Evolutionary conservation across 768 basidiomycete species (phyloP).

Genomic region (Hysterangium stoloniferum): DNA sequence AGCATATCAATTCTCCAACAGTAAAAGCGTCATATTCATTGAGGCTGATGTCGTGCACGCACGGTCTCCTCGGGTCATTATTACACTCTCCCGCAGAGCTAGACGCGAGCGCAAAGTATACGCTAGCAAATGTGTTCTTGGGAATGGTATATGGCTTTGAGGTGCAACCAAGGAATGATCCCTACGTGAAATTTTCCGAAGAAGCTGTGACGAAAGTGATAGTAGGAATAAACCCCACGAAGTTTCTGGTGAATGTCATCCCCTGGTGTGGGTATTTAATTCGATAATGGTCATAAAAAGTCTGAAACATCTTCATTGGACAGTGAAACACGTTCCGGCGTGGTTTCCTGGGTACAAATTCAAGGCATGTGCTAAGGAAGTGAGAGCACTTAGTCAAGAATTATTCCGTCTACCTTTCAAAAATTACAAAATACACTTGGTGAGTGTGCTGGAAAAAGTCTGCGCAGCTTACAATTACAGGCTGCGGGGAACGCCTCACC

Average conservation of each 20-base stretch:
- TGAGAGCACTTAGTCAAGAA: background rate
- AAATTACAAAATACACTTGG: background rate
- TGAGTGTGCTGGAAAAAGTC: background rate
- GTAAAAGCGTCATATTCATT: background rate
- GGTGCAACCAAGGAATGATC: conserved; percentile 25
- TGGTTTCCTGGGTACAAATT: conserved; percentile 19
- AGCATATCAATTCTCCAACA: background rate
- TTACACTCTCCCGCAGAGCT: too few species aligned
- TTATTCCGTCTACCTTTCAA: background rate
- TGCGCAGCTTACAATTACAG: background rate
- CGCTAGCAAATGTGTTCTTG: too few species aligned
- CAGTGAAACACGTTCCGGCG: conserved; percentile 15
- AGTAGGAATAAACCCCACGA: conserved; percentile 23
- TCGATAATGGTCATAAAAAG: background rate
- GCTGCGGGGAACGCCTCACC: conserved; percentile 2
- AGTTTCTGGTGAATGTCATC: conserved; percentile 22
- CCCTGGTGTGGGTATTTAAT: conserved; percentile 7
- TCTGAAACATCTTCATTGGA: background rate
- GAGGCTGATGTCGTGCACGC: background rate
- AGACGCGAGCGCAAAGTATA: too few species aligned
- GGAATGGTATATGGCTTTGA: conserved; percentile 29
- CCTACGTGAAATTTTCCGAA: conserved; percentile 24
- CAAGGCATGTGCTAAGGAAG: conserved; percentile 5
- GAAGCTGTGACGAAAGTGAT: conserved; percentile 17
- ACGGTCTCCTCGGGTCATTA: too few species aligned